Percentiles rank a stretch among this genome's conserved stretches.
These are phyloP conservation scores for Suillus spraguei DNA, from an alignment of 768 basidiomycete species.

Conservation along the genomic window DNA sequence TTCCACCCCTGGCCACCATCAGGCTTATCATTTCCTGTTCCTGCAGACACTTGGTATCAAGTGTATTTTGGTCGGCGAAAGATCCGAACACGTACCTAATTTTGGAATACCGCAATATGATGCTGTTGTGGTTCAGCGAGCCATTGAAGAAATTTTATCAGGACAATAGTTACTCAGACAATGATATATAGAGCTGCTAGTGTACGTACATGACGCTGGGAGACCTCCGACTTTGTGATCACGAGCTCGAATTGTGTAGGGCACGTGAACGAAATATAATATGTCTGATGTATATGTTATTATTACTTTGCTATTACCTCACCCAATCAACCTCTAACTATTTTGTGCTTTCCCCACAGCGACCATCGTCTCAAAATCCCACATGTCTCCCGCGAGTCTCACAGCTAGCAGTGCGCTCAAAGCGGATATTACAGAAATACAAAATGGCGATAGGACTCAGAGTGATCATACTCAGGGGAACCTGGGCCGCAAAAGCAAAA, in stretches of 20 bases:
- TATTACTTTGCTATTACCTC: constrained; percentile 3
- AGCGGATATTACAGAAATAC: neutral
- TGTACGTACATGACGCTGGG: neutral
- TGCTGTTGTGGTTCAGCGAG: constrained; percentile 45
- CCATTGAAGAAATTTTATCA: constrained; percentile 38
- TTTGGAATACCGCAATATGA: constrained; percentile 42
- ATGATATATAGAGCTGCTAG: neutral
- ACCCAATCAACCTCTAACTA: neutral
- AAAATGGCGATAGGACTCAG: neutral
- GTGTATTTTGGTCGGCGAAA: constrained; percentile 51
- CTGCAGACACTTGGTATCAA: constrained; percentile 59
- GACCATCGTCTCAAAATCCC: neutral
- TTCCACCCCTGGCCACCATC: constrained; percentile 10
- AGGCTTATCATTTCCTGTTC: constrained; percentile 7
- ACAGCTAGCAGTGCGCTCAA: constrained; percentile 1
- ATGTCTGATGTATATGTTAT: neutral
- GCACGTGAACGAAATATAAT: neutral
- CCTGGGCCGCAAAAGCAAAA: neutral
- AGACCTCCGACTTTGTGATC: neutral
- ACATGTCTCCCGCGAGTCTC: neutral
- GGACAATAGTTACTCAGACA: neutral
- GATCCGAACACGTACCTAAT: constrained; percentile 20
- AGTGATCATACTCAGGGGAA: constrained; percentile 6
- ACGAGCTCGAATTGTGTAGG: neutral
- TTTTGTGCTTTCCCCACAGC: neutral